phyloP scores from a whole-genome alignment of 2,329 filamentous ascomycete genomes.

The Nannizzia gypsea region DNA sequence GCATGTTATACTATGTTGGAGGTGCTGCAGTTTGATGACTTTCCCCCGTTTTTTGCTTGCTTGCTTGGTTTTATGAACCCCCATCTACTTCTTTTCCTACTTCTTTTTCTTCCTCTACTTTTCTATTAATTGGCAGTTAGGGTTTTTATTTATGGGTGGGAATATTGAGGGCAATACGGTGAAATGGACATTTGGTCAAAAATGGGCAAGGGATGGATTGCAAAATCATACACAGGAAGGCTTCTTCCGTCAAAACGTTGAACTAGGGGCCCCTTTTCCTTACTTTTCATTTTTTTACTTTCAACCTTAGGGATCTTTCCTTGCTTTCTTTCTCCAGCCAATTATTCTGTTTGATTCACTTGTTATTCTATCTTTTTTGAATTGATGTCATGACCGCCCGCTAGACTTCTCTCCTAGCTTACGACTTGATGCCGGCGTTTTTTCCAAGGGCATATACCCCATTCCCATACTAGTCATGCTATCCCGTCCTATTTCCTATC shows the following conservation, averaged over 20 bases:
- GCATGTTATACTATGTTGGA: constrained; percentile 1
- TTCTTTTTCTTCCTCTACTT: background rate
- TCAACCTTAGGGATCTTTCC: background rate
- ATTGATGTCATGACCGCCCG: background rate
- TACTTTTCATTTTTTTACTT: background rate
- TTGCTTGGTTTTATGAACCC: background rate
- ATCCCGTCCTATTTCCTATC: background rate
- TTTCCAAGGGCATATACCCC: background rate
- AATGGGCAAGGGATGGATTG: background rate
- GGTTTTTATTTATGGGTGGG: constrained; percentile 5
- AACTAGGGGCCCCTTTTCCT: background rate
- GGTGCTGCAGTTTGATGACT: background rate
- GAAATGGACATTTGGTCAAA: constrained; percentile 4
- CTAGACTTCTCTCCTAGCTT: background rate
- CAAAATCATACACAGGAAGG: constrained; percentile 2
- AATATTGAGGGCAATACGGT: background rate
- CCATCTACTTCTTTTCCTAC: background rate
- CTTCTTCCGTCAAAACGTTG: background rate
- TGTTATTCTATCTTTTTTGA: background rate
- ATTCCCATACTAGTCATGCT: background rate
- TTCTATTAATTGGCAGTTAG: constrained; percentile 1
- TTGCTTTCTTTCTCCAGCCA: background rate
- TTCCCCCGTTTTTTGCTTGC: background rate
- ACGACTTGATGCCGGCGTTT: constrained; percentile 4
- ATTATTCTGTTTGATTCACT: background rate